These are phyloP conservation scores for Boletus sp. DNA, from an alignment of 1,284 basidiomycete species.

Conservation along the genomic window DNA sequence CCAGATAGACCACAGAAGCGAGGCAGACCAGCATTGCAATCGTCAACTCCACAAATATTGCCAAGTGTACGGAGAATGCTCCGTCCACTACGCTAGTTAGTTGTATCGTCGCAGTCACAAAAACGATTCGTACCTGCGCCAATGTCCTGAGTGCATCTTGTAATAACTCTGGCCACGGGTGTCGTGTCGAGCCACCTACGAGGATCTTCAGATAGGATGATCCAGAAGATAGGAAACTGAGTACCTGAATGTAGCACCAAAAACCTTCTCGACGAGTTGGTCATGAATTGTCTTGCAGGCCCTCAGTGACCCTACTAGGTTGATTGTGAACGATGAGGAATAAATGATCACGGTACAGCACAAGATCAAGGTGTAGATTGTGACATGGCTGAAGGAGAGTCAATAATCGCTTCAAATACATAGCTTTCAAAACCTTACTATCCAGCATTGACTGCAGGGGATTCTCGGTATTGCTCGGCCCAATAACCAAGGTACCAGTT, in stretches of 20 bases:
- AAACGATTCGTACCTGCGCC: conserved; percentile 22
- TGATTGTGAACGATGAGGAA: conserved; percentile 31
- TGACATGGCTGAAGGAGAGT: conserved; percentile 5
- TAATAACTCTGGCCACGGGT: conserved; percentile 19
- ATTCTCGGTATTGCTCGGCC: conserved; percentile 50
- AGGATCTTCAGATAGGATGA: background rate
- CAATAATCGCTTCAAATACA: background rate
- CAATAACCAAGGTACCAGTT: conserved; percentile 58
- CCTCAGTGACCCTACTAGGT: conserved; percentile 45
- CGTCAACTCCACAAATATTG: background rate
- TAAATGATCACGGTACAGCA: conserved; percentile 6
- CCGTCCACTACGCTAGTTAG: conserved; percentile 16
- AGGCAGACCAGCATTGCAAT: conserved; percentile 43
- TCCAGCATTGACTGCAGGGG: conserved; percentile 35
- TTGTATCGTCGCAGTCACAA: conserved; percentile 13
- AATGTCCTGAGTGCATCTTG: conserved; percentile 26
- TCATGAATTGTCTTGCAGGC: conserved; percentile 63
- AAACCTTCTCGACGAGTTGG: conserved; percentile 56
- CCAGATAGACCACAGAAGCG: conserved; percentile 45
- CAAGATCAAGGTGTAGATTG: conserved; percentile 3
- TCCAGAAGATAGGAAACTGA: background rate
- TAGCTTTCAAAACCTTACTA: conserved; percentile 29
- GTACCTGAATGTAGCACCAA: conserved; percentile 56
- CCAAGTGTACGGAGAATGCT: conserved; percentile 2
- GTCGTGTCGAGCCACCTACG: conserved; percentile 52